phyloP scores from a whole-genome alignment of 1,284 basidiomycete genomes.

The Sutorius eximius region DNA sequence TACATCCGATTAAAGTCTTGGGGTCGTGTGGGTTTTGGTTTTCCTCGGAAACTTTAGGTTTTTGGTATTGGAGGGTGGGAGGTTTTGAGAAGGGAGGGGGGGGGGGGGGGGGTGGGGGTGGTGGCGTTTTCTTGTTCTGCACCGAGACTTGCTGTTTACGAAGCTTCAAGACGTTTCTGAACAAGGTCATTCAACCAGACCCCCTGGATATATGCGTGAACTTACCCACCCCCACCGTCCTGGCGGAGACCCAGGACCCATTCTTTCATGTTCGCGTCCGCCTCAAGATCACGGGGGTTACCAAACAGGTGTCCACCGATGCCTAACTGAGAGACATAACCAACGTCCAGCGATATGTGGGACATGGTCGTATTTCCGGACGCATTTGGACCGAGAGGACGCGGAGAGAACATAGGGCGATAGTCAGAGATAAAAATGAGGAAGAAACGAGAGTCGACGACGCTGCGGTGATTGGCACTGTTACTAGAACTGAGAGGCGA shows the following conservation, averaged over 20 bases:
- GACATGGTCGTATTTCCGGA: constrained; percentile 36
- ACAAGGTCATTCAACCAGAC: constrained; percentile 10
- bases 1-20: constrained; percentile 19
- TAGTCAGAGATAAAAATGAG: constrained; percentile 44
- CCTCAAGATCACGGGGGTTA: constrained; percentile 44
- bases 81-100: not conserved
- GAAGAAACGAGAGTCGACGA: constrained; percentile 37
- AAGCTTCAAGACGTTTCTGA: constrained; percentile 47
- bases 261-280: constrained; percentile 38
- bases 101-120: not conserved
- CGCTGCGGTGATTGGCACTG: constrained; percentile 15
- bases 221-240: constrained; percentile 57
- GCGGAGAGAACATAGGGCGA: constrained; percentile 47
- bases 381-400: constrained; percentile 41
- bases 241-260: constrained; percentile 54
- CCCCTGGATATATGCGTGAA: constrained; percentile 9
- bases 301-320: constrained; percentile 40
- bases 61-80: constrained; percentile 3
- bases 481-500: not conserved
- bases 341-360: constrained; percentile 51
- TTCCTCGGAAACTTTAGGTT: not conserved
- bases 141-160: constrained; percentile 31
- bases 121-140: constrained; percentile 4
- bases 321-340: constrained; percentile 41
- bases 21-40: constrained; percentile 9